Percentiles rank a stretch among this genome's conserved stretches.
Evolutionary conservation across 306 rosid species (phyloP).

Genomic region (Herpetospermum pedunculosum): DNA sequence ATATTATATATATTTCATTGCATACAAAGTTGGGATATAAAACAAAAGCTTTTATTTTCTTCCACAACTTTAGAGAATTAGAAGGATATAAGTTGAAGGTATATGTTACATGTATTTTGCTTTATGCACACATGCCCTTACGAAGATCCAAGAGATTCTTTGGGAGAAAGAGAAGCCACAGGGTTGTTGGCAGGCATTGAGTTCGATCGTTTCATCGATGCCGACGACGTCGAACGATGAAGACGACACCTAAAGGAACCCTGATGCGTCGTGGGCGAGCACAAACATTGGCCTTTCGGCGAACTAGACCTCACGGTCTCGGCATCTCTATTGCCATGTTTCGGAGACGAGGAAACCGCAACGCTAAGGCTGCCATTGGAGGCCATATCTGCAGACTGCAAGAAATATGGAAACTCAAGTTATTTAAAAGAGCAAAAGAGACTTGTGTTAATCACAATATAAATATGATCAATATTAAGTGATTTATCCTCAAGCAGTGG

Average conservation of each 20-base stretch:
- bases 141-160: conserved; percentile 21
- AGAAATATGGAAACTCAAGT: conserved; percentile 3
- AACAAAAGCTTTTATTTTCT: neutral
- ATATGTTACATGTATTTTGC: neutral
- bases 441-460: neutral
- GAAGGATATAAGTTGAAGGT: neutral
- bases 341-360: conserved; percentile 29
- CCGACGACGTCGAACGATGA: conserved; percentile 36
- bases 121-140: neutral
- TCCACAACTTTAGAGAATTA: neutral
- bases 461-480: conserved; percentile 5
- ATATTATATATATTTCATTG: neutral
- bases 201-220: conserved; percentile 50
- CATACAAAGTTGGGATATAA: neutral
- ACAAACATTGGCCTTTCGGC: conserved; percentile 57
- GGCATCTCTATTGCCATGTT: conserved; percentile 22
- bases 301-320: conserved; percentile 17
- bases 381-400: conserved; percentile 7
- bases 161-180: conserved; percentile 24
- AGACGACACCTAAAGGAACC: conserved; percentile 88
- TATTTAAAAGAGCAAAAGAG: neutral
- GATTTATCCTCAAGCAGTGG: conserved; percentile 2
- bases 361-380: neutral
- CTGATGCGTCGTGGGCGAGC: conserved; percentile 80
- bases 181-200: conserved; percentile 37